Evolutionary conservation across 2,329 filamentous ascomycete genomes (phyloP), one percentile per base, ranked within the genome.

Genomic region (Trichoderma koningii): DNA sequence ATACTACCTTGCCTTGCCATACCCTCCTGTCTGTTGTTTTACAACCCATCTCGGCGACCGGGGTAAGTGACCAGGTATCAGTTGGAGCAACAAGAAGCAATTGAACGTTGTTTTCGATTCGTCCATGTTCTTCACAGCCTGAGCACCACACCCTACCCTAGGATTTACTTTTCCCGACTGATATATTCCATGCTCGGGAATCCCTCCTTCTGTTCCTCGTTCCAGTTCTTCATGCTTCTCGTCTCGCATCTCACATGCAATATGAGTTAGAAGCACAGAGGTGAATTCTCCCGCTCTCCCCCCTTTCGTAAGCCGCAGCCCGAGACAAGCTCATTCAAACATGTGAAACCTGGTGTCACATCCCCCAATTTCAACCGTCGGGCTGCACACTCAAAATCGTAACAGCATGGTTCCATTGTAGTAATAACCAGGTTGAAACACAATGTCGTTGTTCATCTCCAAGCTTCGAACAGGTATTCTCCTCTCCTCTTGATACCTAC

Each of bases 301-400:
- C 42, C 42, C 30, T 56, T 55, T 55, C 50, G 51, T 55, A 19
- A 26, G 28, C 4, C 19, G 5, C 14, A n/a, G 28, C 53, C 62
- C 53, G 62, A 64, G 62, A 64, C 62, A 64, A 42, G 19, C 53
- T 59, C 53, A 51, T 45, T 47, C 42, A 48, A 55, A 45, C 14
- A 23, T 23, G 44, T 64, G 62, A 64, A 64, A 64, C 62, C 52
- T 38, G 30, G 62, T 59, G 62, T 45, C 45, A 64, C 62, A 44
- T 55, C 34, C 34, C 62, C 47, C 62, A 64, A 64, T 64, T 59
- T 64, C 62, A 53, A 50, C 55, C 6, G 21, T 15, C 17, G 9
- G 21, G 9, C 23, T 34, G 34, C 23, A 30, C 19, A 21, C 7
- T 48, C 42, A 50, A 28, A 23, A 23, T 56, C 44, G 44, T 21